Base-by-base conservation (phyloP, 164 flowering plant genomes). In the Santalum album region DNA sequence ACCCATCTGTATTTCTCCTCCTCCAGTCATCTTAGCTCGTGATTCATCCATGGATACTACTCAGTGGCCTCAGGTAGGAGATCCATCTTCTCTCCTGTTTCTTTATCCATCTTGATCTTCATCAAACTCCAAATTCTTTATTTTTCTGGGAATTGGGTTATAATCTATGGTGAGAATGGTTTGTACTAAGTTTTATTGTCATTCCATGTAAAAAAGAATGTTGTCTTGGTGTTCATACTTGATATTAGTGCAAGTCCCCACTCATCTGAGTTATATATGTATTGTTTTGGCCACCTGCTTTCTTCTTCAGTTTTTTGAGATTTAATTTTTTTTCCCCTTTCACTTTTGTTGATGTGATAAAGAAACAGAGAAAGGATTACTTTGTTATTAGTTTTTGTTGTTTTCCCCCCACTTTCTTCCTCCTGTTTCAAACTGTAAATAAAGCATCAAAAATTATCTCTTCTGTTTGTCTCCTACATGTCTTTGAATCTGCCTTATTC, bases 11-110 rank as follows among this genome's bases (percentile, higher is more conserved):
- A 0, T 68, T 53, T 62, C 44, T 43, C 64, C 60, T 47, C 21
- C 26, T 25, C 45, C 58, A 12, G 14, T 39, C 38, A 1, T 4
- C 17, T 38, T 38, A 25, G 12, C 35, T 16, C 12, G 18, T 42
- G 11, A 27, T 51, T 62, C 62, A 65, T 59, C 71, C 73, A 86
- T 86, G 94, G 85, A 86, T 59, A 76, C 89, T 51, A 83, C 85
- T 67, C 83, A 45, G 16, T 45, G 49, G 38, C 83, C 85, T 61
- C 94, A 86, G 87, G 89, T 82, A 78, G 24, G 25, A 64, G 54
- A 59, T 62, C 47, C 26, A 25, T 18, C 12, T 1, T 6, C 20
- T 29, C 43, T 21, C 49, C 61, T 29, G 25, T 44, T 32, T 40
- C 36, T 27, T 40, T 18, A 22, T 27, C 6, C 24, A 35, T 60